These are phyloP conservation scores for Fusarium dlaminii DNA, from an alignment of 2,329 filamentous ascomycete genomes.

Conservation along the genomic window DNA sequence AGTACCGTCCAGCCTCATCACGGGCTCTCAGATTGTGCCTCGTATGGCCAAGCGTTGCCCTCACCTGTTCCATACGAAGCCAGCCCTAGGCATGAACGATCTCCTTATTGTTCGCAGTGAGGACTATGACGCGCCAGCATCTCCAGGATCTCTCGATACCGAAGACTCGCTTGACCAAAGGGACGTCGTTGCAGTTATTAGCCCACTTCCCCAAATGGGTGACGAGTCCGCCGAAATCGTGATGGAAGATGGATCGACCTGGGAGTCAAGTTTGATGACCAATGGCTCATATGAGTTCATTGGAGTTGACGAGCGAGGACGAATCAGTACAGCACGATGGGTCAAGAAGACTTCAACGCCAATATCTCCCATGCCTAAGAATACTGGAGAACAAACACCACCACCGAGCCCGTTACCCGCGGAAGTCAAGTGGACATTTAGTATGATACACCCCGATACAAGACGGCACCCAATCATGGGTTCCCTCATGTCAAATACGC, in stretches of 20 bases:
- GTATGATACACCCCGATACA: constrained; percentile 74
- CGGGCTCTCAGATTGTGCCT: constrained; percentile 65
- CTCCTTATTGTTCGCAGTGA: constrained; percentile 77
- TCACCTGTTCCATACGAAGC: constrained; percentile 69
- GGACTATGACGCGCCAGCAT: constrained; percentile 60
- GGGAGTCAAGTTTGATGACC: constrained; percentile 62
- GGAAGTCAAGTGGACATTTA: constrained; percentile 76
- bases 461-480: constrained; percentile 80
- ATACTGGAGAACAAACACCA: constrained; percentile 34
- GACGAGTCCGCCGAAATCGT: constrained; percentile 72
- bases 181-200: constrained; percentile 74
- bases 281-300: constrained; percentile 74
- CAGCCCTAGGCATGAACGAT: constrained; percentile 73
- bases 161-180: constrained; percentile 59
- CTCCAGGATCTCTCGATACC: constrained; percentile 50
- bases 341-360: constrained; percentile 58
- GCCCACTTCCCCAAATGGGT: constrained; percentile 60
- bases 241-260: constrained; percentile 69
- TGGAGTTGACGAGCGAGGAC: constrained; percentile 65
- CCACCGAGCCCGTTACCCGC: constrained; percentile 40
- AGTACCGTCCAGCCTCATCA: constrained; percentile 72
- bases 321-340: constrained; percentile 73
- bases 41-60: constrained; percentile 69
- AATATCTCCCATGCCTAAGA: constrained; percentile 23
- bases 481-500: constrained; percentile 67